Evolutionary conservation across 257 asterid species (phyloP).

Genomic region (Cinchona pubescens): DNA sequence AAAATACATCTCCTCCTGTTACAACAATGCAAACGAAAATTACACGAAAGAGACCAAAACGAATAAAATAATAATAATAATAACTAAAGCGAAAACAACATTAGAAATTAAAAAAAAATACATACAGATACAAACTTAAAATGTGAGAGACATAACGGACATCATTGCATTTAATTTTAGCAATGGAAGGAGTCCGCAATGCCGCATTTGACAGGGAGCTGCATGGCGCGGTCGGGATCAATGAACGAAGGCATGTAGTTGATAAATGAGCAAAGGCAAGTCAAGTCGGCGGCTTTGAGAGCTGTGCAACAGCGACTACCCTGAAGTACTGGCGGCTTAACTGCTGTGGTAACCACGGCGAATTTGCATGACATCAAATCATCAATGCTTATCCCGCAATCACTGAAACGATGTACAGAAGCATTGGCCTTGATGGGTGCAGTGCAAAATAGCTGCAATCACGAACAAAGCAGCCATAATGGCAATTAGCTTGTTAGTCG

Average conservation of each 20-base stretch:
- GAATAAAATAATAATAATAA: no score
- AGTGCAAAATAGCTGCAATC: constrained; percentile 13
- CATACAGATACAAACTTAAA: no score
- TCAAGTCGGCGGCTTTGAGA: not conserved
- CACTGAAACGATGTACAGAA: not conserved
- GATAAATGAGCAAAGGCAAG: constrained; percentile 24
- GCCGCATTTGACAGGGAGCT: constrained; percentile 18
- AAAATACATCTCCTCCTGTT: not conserved
- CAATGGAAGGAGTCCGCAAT: constrained; percentile 10
- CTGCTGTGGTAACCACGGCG: constrained; percentile 9
- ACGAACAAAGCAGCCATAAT: constrained; percentile 12
- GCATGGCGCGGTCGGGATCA: constrained; percentile 17
- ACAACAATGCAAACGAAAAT: no score
- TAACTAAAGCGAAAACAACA: not conserved
- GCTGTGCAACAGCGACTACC: constrained; percentile 19
- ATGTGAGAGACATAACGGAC: no score
- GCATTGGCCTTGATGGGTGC: not conserved
- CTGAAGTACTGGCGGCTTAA: not conserved
- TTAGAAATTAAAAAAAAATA: no score
- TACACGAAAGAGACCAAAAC: not conserved
- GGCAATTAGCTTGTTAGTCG: not conserved
- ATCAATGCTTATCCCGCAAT: constrained; percentile 19
- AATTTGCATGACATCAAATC: constrained; percentile 25
- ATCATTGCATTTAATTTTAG: not conserved
- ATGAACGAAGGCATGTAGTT: constrained; percentile 5